These are phyloP conservation scores for Goniomonas avonlea DNA, from an alignment of 78 protist genomes.

Conservation along the genomic window DNA sequence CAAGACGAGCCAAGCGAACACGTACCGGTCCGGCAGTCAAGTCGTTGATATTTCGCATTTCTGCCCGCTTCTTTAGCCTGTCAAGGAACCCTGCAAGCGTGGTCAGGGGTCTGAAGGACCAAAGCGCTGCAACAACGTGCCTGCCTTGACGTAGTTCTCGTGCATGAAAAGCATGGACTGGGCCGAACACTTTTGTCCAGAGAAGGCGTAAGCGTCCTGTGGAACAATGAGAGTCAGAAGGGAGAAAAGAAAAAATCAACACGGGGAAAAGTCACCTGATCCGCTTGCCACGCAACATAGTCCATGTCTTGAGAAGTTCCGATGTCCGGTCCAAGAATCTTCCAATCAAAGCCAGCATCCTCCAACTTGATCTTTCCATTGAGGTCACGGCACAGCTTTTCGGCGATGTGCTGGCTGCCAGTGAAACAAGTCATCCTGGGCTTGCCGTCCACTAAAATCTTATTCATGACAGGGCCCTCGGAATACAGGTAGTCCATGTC, in stretches of 20 bases:
- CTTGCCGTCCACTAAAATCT: background rate
- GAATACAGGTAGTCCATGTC: constrained; percentile 24
- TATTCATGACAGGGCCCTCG: constrained; percentile 14
- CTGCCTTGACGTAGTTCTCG: constrained; percentile 1
- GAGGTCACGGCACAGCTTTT: background rate
- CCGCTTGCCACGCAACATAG: no score
- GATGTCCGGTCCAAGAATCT: constrained; percentile 30
- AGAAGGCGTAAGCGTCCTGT: constrained; percentile 38
- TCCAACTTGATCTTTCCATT: constrained; percentile 24
- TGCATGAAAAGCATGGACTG: constrained; percentile 41
- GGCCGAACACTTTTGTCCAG: constrained; percentile 49
- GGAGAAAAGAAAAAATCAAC: no score
- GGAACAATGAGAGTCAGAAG: background rate
- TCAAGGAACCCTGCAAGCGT: no score
- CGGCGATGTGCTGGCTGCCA: constrained; percentile 31
- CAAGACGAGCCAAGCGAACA: no score
- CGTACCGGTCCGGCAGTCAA: constrained; percentile 7
- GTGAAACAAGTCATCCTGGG: constrained; percentile 23
- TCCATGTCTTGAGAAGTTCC: no score
- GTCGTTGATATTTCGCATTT: background rate
- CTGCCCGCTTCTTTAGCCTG: background rate
- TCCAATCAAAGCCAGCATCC: constrained; percentile 45
- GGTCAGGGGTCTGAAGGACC: no score
- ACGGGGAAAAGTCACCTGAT: no score
- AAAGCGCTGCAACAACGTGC: background rate